Base-by-base conservation (phyloP, 352 stramenopile species). In the Globisporangium alternatum region DNA sequence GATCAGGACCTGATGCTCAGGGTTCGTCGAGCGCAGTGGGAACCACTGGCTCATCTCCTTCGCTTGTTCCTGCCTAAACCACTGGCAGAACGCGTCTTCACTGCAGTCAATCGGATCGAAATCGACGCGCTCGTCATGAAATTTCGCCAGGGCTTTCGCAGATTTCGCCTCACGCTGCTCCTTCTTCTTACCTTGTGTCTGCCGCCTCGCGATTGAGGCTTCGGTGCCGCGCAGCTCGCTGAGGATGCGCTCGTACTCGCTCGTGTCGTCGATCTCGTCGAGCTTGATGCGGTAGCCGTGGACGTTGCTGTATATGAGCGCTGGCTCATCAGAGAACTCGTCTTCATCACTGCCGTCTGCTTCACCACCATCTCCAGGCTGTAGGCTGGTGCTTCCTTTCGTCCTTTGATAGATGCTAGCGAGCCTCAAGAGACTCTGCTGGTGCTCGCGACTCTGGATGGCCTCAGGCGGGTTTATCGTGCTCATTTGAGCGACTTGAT, bases 241-340 rank as follows among this genome's bases (percentile, higher is more conserved):
- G 22, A 95, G 52, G 67, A 95, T 95, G 0, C 83, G 73, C 33
- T 92, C 80, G 58, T 95, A 95, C 48, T 91, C 79, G 37, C 63
- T 65, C 3, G 74, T 60, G 57, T 95, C 87, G 47, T 92, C 64
- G 2, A 77, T 65, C 45, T 90, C 69, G 30, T 87, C 77, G 15
- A 94, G 60, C 5, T 62, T 77, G 57, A 96, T 93, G 5, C 87
- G 83, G 57, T 91, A 81, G 0, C 87, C 87, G 54, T 94, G 87
- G 1, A 94, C 65, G 28, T 94, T 94, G 63, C 87, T 96, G 66
- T 91, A 96, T 25, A 89, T 74, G 31, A 83, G 65, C 13, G 43
- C 43, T 48, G 43, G 4, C 9, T 70, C 68, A 6, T 47, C 64
- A 31, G 25, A 52, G 8, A 53, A 33, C 21, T 58, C 25, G 12